phyloP scores from a whole-genome alignment of 768 basidiomycete genomes.

The Lactarius tabidus region DNA sequence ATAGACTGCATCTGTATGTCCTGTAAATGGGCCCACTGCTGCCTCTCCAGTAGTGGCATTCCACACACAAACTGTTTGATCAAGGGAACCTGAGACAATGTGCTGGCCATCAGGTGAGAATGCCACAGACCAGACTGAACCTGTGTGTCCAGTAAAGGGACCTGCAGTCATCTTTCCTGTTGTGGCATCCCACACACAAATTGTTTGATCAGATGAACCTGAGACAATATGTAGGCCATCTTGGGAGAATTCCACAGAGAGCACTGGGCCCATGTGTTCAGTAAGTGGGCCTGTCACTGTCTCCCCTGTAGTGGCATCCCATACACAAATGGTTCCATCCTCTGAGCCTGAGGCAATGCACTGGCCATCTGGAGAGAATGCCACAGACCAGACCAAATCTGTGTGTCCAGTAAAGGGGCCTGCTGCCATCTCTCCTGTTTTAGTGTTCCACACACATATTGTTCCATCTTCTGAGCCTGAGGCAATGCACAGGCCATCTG shows the following conservation, averaged over 20 bases:
- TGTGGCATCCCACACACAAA: too few relatives aligned
- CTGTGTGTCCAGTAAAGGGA: background rate
- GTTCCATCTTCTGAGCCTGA: background rate
- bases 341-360: background rate
- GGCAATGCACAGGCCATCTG: constrained; percentile 9
- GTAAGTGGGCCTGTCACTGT: too few relatives aligned
- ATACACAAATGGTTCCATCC: background rate
- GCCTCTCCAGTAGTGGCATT: too few relatives aligned
- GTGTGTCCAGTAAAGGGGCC: too few relatives aligned
- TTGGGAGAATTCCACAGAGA: too few relatives aligned
- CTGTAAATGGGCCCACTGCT: too few relatives aligned
- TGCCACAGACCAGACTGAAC: background rate
- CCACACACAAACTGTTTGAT: background rate
- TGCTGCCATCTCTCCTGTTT: too few relatives aligned
- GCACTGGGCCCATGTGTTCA: too few relatives aligned
- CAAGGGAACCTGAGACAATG: background rate
- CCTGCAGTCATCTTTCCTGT: background rate
- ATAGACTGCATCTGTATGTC: too few relatives aligned
- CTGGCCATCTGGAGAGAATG: background rate
- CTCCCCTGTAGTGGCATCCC: background rate
- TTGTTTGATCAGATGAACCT: too few relatives aligned
- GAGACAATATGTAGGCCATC: too few relatives aligned
- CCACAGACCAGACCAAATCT: background rate
- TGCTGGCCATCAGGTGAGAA: background rate
- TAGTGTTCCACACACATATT: background rate